Percentiles rank a stretch among this genome's conserved stretches.
Evolutionary conservation across 176 grass and related monocot genomes (phyloP).

Genomic region (Zizania latifolia): DNA sequence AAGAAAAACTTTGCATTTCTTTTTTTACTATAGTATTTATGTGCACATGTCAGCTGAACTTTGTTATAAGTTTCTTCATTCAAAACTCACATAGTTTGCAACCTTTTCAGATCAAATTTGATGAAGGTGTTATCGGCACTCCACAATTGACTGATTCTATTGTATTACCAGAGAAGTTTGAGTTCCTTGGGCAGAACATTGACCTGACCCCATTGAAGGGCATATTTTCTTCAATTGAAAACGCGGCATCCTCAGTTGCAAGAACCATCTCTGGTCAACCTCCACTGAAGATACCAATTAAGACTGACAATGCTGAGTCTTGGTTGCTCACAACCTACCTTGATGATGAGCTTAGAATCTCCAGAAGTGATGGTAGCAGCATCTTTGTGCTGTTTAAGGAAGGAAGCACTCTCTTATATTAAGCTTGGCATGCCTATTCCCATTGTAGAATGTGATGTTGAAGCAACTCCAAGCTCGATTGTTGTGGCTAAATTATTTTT

Average conservation of each 20-base stretch:
- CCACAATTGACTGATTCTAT: conserved; percentile 87
- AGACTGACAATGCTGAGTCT: conserved; percentile 45
- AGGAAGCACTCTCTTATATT: conserved; percentile 49
- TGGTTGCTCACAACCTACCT: conserved; percentile 97
- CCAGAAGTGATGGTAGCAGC: conserved; percentile 58
- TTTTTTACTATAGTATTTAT: background rate
- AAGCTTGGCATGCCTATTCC: background rate
- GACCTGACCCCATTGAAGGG: conserved; percentile 70
- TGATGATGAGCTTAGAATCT: conserved; percentile 78
- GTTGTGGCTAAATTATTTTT: background rate
- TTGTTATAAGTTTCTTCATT: background rate
- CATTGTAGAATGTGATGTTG: background rate
- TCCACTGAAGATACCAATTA: conserved; percentile 74
- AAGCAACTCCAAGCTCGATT: background rate
- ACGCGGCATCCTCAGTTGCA: conserved; percentile 72
- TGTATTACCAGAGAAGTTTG: conserved; percentile 71
- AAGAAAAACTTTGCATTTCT: background rate
- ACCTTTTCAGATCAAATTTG: conserved; percentile 72
- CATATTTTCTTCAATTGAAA: conserved; percentile 68
- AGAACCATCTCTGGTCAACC: conserved; percentile 79
- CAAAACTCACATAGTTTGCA: background rate
- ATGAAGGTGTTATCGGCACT: conserved; percentile 75
- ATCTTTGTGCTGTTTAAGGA: conserved; percentile 84
- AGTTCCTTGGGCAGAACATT: conserved; percentile 79
- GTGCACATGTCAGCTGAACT: background rate